phyloP scores from a whole-genome alignment of 441 rosid species.

The Arabidopsis lyrata region DNA sequence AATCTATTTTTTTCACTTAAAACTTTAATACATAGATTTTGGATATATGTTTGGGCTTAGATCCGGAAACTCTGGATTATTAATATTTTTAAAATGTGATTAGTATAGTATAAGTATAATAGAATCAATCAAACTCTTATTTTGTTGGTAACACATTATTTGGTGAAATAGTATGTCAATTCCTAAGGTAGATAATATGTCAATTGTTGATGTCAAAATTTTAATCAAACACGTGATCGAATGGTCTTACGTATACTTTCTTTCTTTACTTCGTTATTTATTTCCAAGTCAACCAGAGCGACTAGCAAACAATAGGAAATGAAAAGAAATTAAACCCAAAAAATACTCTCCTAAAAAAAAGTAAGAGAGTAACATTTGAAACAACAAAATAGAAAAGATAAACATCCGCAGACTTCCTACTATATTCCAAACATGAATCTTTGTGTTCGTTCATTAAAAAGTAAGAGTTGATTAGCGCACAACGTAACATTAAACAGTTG shows the following conservation, averaged over 20 bases:
- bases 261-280: not conserved
- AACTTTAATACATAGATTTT: not conserved
- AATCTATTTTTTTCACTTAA: too few relatives aligned
- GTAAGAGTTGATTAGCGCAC: slow-evolving; percentile 4
- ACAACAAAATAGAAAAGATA: not conserved
- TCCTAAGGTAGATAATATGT: slow-evolving; percentile 4
- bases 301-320: too few relatives aligned
- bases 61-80: not conserved
- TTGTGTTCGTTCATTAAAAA: not conserved
- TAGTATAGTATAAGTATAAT: not conserved
- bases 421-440: not conserved
- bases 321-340: too few relatives aligned
- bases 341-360: too few relatives aligned
- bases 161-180: slow-evolving; percentile 22
- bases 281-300: slow-evolving; percentile 23
- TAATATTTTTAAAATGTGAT: too few relatives aligned
- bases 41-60: not conserved
- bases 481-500: not conserved
- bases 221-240: slow-evolving; percentile 31
- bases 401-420: not conserved
- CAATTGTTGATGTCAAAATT: slow-evolving; percentile 1
- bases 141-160: slow-evolving; percentile 10
- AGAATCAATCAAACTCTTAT: slow-evolving; percentile 6
- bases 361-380: too few relatives aligned
- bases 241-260: slow-evolving; percentile 14